These are phyloP conservation scores for Themeda triandra DNA, from an alignment of 176 grass and related monocot genomes.

Conservation along the genomic window DNA sequence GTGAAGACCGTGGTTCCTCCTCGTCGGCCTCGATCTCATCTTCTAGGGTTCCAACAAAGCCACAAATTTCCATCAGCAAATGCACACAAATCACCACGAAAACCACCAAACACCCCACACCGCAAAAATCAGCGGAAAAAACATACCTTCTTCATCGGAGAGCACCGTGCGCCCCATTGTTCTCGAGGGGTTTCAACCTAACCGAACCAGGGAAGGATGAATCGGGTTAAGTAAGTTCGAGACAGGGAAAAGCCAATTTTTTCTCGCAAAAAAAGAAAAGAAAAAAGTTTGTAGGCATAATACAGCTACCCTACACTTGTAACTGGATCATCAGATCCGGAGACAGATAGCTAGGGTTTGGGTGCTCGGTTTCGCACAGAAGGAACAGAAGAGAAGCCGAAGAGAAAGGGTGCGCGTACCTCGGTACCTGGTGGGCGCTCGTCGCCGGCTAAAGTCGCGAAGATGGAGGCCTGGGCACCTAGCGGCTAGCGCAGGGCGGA, in stretches of 20 bases:
- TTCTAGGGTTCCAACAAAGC: conserved; percentile 33
- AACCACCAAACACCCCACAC: neutral
- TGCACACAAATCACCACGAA: neutral
- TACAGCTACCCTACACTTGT: neutral
- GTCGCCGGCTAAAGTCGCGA: neutral
- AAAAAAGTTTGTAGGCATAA: neutral
- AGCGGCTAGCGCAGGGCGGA: neutral
- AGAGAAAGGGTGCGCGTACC: neutral
- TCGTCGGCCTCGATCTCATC: conserved; percentile 70
- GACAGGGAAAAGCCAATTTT: neutral
- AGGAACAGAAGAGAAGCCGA: neutral
- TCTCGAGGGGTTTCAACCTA: conserved; percentile 5
- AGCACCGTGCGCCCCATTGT: conserved; percentile 71
- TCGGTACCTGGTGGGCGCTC: neutral
- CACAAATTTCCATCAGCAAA: conserved; percentile 26
- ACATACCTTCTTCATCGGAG: conserved; percentile 81
- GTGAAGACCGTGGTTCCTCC: conserved; percentile 39
- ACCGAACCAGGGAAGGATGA: neutral
- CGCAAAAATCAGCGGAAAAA: neutral
- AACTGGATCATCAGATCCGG: neutral
- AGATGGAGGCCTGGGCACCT: neutral
- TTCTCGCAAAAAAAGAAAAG: neutral
- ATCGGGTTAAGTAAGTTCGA: neutral
- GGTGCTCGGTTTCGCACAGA: neutral
- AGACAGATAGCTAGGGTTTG: neutral